Base-by-base conservation (phyloP, 805 yeast species). In the Metschnikowia aberdeeniae region DNA sequence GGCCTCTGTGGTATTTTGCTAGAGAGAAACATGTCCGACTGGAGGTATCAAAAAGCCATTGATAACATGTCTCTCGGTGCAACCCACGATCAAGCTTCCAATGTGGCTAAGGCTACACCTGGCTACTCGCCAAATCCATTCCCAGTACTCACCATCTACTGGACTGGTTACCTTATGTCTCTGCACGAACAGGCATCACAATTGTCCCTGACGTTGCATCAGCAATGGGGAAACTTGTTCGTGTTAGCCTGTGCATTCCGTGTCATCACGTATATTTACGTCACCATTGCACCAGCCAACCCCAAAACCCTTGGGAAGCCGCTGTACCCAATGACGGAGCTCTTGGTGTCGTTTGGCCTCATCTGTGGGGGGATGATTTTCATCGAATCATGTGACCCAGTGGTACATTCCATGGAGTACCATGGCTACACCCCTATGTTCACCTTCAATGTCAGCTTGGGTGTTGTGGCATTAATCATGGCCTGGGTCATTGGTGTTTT, bases 91-190 rank as follows among this genome's bases (percentile, higher is more conserved):
- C 40, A 37, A 24, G 40, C 46, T 26, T 37, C 49, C 2, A 34
- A 36, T 1, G 54, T 62, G 14, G 24, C 51, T 3, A 68, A 66
- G 46, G 70, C 70, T 10, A 65, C 84, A 1, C 90, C 90, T 1
- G 95, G 95, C 0, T 86, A 72, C 63, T 84, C 95, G 1, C 90
- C 95, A 52, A 93, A 93, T 62, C 97, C 97, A 29, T 89, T 93
- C 78, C 97, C 98, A 3, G 82, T 87, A 1, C 78, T 93, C 53
- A 89, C 95, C 2, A 86, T 93, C 29, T 93, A 87, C 68, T 93
- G 97, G 96, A 93, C 98, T 1, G 99, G 99, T 26, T 76, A 84
- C 11, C 73, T 93, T 50, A 93, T 93, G 99, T 89, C 97, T 1
- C 88, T 85, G 64, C 99, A 93, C 66, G 82, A 81, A 33, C 99